A percentile compares a stretch with the other conserved stretches of the same genome.
phyloP scores from a whole-genome alignment of 2,329 filamentous ascomycete species.

The Diaporthe destruens region DNA sequence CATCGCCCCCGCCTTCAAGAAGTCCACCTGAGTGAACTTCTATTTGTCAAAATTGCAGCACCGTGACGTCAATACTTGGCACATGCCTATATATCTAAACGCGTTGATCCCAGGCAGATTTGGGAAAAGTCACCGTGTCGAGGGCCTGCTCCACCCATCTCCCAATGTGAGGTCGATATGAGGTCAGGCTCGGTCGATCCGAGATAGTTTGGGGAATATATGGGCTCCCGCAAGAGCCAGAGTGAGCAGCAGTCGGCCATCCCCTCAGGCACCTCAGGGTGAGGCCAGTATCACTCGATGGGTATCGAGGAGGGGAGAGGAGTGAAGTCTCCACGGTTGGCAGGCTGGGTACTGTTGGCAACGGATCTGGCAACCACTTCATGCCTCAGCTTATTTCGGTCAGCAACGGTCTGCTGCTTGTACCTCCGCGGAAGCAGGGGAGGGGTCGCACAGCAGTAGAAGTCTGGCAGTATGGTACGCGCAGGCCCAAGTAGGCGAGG shows the following conservation, averaged over 20 bases:
- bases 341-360: neutral
- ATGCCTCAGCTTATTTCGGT: neutral
- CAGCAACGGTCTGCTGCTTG: neutral
- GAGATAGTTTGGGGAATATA: neutral
- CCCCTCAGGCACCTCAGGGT: too few relatives aligned
- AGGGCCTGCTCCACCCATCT: neutral
- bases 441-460: too few relatives aligned
- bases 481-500: neutral
- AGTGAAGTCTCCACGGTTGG: too few relatives aligned
- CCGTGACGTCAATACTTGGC: conserved; percentile 18
- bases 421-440: neutral
- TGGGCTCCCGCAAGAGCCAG: neutral
- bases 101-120: neutral
- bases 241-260: neutral
- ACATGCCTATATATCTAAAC: neutral
- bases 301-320: neutral
- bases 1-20: neutral
- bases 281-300: neutral
- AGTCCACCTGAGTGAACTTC: neutral
- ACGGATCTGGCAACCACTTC: neutral
- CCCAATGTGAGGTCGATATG: neutral
- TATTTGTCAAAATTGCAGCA: neutral
- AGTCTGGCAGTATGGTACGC: neutral
- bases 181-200: conserved; percentile 4
- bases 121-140: neutral